Evolutionary conservation across 345 rosid genomes (phyloP), one percentile per base, ranked within the genome.

Genomic region (Gossypium australe): DNA sequence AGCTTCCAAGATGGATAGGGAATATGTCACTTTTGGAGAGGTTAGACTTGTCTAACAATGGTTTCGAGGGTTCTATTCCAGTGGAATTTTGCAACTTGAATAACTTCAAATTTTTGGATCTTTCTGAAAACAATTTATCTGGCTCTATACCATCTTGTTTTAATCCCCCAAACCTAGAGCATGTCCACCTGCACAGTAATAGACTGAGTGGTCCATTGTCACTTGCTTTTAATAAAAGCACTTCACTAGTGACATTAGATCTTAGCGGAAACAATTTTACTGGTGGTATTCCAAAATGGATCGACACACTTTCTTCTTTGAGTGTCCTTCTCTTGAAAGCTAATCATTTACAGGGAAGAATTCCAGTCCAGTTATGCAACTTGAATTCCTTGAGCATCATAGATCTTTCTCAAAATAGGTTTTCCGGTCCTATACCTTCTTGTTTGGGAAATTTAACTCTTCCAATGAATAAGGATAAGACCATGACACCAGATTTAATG

Each of bases 241-340:
- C 75, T 16, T 74, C 20, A 1, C 4, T 75, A 14, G 78, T 74
- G 48, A 60, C 75, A 5, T 48, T 79, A 51, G 80, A 76, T 45
- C 52, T 80, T 1, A 38, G 47, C 2, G 41, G 38, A 4, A 80
- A 80, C 56, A 48, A n/a, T 7, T n/a, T 80, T 14, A 64, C 49
- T 1, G 80, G 78, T 11, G 2, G 2, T 0, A 58, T 80, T 22
- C 73, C 76, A 0, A 14, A 20, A 0, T 44, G 75, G 80, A 66
- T 80, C n/a, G 74, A 3, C 13, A 55, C 11, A 0, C 1, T 74
- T 29, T 11, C 43, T 1, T 0, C 16, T 1, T 49, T 82, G 65
- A 56, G 76, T 4, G 67, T 55, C 72, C 63, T 84, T n/a, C 60
- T 84, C 9, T n/a, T 81, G 56, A 52, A 69, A 56, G 64, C 52